Evolutionary conservation across 495 filamentous ascomycete species (phyloP), one percentile per base, ranked within the genome.

Genomic region (Tricharina praecox): DNA sequence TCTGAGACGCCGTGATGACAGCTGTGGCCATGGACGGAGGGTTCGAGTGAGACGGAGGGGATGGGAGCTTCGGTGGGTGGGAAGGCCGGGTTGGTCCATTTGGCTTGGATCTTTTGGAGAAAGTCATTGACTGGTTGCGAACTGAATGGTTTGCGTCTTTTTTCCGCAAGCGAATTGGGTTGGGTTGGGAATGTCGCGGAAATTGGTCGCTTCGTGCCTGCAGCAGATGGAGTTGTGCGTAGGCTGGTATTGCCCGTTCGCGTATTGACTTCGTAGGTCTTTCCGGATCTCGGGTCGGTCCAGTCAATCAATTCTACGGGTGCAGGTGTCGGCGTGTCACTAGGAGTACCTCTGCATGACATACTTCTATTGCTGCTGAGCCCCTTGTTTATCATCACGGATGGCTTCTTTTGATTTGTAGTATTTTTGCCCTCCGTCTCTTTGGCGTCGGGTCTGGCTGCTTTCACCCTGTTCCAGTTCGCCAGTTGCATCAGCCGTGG

Each of bases 21-120:
- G 23, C 18, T 26, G 4, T 46, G 24, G 7, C 18, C 7, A 23
- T 10, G 23, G 4, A 28, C 2, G n/a, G 41, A 23, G 2, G 28
- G 25, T 8, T 43, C 40, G 3, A 25, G 30, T 3, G 57, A 57
- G 20, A 63, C 47, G 47, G 62, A 60, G 3, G 63, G 65, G 37
- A 82, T 73, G 3, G 62, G 60, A 23, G 67, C 58, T 55, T 78
- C 70, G 13, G 71, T 61, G 3, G 63, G 65, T 16, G 65, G 57
- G 59, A 82, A 83, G 5, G 72, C 63, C 3, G 79, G 76, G 50
- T 81, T 82, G 23, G 74, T 56, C 78, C 79, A 82, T 40, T 64
- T 53, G 11, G 25, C 11, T 9, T 33, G 43, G 24, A 46, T 9
- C 52, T 52, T 9, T 34, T 46, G 25, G 40, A 43, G 13, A 20